phyloP scores from a whole-genome alignment of 164 flowering plant species.

The Echeveria elegans region DNA sequence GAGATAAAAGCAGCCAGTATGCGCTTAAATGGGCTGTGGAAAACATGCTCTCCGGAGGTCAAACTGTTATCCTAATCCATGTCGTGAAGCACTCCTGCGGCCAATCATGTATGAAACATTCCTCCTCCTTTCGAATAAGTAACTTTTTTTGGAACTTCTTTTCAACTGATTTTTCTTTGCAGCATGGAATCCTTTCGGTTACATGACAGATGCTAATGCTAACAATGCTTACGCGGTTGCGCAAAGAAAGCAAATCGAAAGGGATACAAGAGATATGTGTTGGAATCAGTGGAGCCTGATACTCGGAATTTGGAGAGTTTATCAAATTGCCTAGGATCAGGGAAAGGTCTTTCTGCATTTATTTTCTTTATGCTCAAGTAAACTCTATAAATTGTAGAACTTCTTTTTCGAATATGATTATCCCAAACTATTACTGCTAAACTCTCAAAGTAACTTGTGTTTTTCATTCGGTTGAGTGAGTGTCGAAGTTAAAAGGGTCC shows the following conservation, averaged over 20 bases:
- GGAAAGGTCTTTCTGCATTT: no score
- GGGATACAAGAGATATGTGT: slow-evolving; percentile 28
- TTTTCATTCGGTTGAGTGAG: no score
- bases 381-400: no score
- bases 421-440: no score
- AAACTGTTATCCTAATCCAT: slow-evolving; percentile 44
- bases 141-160: no score
- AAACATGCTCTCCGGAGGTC: slow-evolving; percentile 35
- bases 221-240: slow-evolving; percentile 5
- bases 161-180: background rate
- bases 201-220: slow-evolving; percentile 10
- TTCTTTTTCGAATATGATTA: no score
- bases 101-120: background rate
- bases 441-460: no score
- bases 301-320: no score
- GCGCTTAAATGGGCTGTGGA: slow-evolving; percentile 54
- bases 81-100: slow-evolving; percentile 14
- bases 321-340: no score
- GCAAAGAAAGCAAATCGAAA: slow-evolving; percentile 20
- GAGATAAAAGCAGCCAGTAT: slow-evolving; percentile 49
- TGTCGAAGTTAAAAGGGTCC: no score
- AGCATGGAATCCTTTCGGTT: slow-evolving; percentile 17
- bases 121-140: background rate
- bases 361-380: no score
- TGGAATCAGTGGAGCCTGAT: no score